Percentiles rank a stretch among this genome's conserved stretches.
Conservation (phyloP, 306 rosid genomes). For the Chamaecrista fasciculata region DNA sequence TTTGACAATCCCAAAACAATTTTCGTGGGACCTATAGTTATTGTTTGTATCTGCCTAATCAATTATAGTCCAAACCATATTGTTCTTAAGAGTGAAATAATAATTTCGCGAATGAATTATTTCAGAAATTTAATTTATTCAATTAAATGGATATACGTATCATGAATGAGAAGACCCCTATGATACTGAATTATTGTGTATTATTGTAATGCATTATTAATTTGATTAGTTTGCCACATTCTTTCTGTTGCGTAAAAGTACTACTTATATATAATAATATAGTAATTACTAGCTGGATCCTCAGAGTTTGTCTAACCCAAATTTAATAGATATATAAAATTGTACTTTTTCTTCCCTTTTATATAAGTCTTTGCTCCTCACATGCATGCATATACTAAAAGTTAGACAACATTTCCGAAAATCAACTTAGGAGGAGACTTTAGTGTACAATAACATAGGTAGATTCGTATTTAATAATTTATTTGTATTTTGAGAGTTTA, state of each 20-base stretch:
- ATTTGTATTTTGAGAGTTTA: too few species aligned
- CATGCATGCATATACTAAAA: too few species aligned
- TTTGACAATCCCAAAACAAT: slow-evolving; percentile 38
- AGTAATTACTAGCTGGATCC: slow-evolving; percentile 43
- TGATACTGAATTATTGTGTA: slow-evolving; percentile 28
- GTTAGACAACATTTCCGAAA: too few species aligned
- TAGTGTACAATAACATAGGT: too few species aligned
- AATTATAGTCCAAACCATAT: neutral
- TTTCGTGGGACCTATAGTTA: slow-evolving; percentile 5
- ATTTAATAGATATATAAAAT: too few species aligned
- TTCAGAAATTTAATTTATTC: too few species aligned
- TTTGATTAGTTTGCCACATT: slow-evolving; percentile 21
- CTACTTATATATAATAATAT: slow-evolving; percentile 32
- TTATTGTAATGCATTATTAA: slow-evolving; percentile 32
- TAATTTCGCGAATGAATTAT: too few species aligned
- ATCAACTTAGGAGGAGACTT: too few species aligned
- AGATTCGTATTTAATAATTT: too few species aligned
- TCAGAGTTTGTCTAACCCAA: neutral
- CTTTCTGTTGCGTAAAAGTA: slow-evolving; percentile 36
- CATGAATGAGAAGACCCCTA: slow-evolving; percentile 3
- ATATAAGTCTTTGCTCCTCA: too few species aligned
- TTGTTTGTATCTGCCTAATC: neutral
- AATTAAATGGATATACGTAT: slow-evolving; percentile 9
- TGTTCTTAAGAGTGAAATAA: slow-evolving; percentile 3
- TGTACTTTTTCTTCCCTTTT: too few species aligned